Evolutionary conservation across 768 basidiomycete genomes (phyloP).

Genomic region (Lentinus tigrinus): DNA sequence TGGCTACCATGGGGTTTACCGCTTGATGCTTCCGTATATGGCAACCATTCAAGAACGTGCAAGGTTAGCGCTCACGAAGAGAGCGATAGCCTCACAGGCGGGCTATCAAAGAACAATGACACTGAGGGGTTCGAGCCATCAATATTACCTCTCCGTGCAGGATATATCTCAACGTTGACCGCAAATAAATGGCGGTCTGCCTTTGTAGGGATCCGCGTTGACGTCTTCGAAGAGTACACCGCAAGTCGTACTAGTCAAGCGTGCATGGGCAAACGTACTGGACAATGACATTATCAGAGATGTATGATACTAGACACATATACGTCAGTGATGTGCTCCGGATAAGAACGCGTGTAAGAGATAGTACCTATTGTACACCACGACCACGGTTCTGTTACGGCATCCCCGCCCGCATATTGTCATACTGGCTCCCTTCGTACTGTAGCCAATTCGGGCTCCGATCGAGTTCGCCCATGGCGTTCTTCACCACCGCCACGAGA

Average conservation of each 20-base stretch:
- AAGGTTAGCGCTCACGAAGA: background rate
- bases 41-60: slow-evolving; percentile 15
- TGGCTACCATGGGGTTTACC: background rate
- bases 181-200: too few species aligned
- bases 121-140: too few species aligned
- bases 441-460: slow-evolving; percentile 75
- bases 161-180: too few species aligned
- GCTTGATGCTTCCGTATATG: slow-evolving; percentile 3
- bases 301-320: background rate
- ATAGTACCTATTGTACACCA: slow-evolving; percentile 3
- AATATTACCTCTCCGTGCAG: too few species aligned
- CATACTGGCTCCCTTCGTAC: slow-evolving; percentile 76
- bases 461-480: slow-evolving; percentile 77
- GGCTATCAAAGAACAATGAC: too few species aligned
- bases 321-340: slow-evolving; percentile 3
- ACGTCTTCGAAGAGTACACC: background rate
- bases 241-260: background rate
- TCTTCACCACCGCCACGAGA: slow-evolving; percentile 71
- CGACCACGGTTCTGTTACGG: slow-evolving; percentile 6
- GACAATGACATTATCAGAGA: background rate
- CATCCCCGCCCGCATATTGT: slow-evolving; percentile 79
- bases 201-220: background rate
- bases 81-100: too few species aligned
- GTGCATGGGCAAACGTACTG: background rate
- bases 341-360: background rate